Conservation (phyloP, 257 asterid species). For the Striga asiatica region DNA sequence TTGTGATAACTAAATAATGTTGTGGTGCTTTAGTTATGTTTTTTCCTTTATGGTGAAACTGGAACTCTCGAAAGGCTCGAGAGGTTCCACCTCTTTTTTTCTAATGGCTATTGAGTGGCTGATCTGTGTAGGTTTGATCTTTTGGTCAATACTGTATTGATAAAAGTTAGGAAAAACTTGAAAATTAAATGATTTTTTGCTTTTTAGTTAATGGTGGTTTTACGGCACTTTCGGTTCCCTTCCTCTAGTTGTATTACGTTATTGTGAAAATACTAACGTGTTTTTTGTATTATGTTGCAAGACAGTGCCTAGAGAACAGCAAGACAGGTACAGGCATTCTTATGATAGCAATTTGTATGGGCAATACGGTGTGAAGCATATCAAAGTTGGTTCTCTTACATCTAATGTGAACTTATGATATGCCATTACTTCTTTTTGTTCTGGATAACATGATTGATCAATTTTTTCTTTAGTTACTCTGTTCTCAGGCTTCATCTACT, state of each 20-base stretch:
- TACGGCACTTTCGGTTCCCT: background rate
- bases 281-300: constrained; percentile 17
- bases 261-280: constrained; percentile 7
- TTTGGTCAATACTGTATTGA: background rate
- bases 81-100: background rate
- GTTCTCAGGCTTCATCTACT: constrained; percentile 32
- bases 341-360: constrained; percentile 59
- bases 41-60: background rate
- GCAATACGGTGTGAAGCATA: constrained; percentile 46
- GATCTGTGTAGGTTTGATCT: background rate
- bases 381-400: constrained; percentile 50
- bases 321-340: constrained; percentile 46
- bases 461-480: constrained; percentile 9
- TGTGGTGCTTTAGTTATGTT: background rate
- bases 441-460: too few species aligned
- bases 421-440: constrained; percentile 7
- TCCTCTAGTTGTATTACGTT: constrained; percentile 4
- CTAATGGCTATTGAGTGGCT: background rate
- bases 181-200: too few species aligned
- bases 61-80: background rate
- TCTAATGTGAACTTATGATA: constrained; percentile 2
- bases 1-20: too few species aligned
- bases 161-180: background rate
- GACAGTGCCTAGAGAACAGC: constrained; percentile 49
- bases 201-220: constrained; percentile 5